Conservation (phyloP, 2,329 filamentous ascomycete species). For the Neodidymelliopsis sp. region DNA sequence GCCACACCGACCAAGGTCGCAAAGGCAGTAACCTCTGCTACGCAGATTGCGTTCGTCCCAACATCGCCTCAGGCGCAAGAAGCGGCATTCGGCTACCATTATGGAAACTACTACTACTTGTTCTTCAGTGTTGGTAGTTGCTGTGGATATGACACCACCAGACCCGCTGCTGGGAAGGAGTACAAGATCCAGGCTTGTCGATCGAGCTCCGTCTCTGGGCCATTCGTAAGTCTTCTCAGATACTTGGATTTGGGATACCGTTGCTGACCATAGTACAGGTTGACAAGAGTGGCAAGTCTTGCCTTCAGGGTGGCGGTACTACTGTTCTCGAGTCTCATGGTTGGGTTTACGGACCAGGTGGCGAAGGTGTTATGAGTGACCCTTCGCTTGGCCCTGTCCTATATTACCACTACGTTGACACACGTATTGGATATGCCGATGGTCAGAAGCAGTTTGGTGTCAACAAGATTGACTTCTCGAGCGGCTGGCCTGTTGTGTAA, state of each 20-base stretch:
- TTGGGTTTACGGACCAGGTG: slow-evolving; percentile 67
- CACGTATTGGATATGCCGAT: slow-evolving; percentile 57
- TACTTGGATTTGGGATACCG: not conserved
- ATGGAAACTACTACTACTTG: slow-evolving; percentile 66
- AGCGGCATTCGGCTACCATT: slow-evolving; percentile 62
- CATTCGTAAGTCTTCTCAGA: slow-evolving; percentile 51
- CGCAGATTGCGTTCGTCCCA: slow-evolving; percentile 61
- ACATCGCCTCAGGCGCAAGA: slow-evolving; percentile 61
- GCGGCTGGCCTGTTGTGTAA: slow-evolving; percentile 52
- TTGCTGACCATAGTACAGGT: slow-evolving; percentile 35
- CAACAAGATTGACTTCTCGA: slow-evolving; percentile 55
- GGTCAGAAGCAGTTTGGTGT: slow-evolving; percentile 57
- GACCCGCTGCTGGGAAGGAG: slow-evolving; percentile 63
- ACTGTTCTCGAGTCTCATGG: slow-evolving; percentile 65
- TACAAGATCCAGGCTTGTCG: slow-evolving; percentile 71
- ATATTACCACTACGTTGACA: slow-evolving; percentile 45
- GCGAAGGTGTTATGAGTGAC: slow-evolving; percentile 64
- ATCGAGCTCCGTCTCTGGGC: slow-evolving; percentile 57
- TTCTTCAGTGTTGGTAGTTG: slow-evolving; percentile 69
- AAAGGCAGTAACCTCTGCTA: slow-evolving; percentile 39
- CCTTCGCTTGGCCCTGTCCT: slow-evolving; percentile 48
- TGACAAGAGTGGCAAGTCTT: slow-evolving; percentile 60
- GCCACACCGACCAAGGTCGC: slow-evolving; percentile 37
- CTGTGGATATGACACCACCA: slow-evolving; percentile 62
- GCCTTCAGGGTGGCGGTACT: slow-evolving; percentile 63